phyloP scores from a whole-genome alignment of 1,284 basidiomycete genomes.

The Phylloboletellus chloephorus region DNA sequence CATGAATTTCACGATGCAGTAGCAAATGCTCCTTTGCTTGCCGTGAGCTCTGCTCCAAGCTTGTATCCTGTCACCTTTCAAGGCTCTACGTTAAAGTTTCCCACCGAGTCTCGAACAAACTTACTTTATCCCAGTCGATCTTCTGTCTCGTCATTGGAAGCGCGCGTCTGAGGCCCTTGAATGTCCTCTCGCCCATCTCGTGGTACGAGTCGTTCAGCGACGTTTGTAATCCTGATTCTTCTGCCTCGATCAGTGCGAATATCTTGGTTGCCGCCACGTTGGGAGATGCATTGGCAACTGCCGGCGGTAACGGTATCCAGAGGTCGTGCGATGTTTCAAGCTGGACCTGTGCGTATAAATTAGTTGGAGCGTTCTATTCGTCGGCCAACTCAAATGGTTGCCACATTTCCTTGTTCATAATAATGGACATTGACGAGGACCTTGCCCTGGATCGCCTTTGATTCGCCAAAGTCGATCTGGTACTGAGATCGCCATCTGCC shows the following conservation, averaged over 20 bases:
- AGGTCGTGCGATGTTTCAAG: conserved; percentile 70
- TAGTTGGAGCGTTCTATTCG: background rate
- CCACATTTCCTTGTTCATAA: conserved; percentile 92
- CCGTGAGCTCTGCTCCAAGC: conserved; percentile 76
- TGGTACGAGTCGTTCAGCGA: conserved; percentile 77
- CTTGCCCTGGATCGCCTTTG: conserved; percentile 54
- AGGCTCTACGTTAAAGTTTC: background rate
- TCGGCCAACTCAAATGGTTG: conserved; percentile 19
- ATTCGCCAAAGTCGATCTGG: conserved; percentile 47
- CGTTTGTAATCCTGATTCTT: conserved; percentile 73
- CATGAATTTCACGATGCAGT: conserved; percentile 29
- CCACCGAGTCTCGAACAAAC: conserved; percentile 13
- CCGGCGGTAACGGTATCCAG: conserved; percentile 59
- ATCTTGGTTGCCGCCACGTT: conserved; percentile 63
- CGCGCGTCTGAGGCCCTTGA: conserved; percentile 83
- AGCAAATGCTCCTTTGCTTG: conserved; percentile 60
- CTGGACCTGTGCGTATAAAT: conserved; percentile 64
- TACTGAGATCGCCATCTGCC: conserved; percentile 91
- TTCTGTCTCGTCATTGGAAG: conserved; percentile 90
- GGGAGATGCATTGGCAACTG: conserved; percentile 46
- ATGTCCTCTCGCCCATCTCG: conserved; percentile 86
- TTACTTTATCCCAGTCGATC: conserved; percentile 89
- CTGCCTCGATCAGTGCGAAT: conserved; percentile 73
- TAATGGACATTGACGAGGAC: conserved; percentile 88
- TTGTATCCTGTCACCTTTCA: conserved; percentile 80